Evolutionary conservation across 1,284 basidiomycete genomes (phyloP).

Genomic region (Malassezia slooffiae): DNA sequence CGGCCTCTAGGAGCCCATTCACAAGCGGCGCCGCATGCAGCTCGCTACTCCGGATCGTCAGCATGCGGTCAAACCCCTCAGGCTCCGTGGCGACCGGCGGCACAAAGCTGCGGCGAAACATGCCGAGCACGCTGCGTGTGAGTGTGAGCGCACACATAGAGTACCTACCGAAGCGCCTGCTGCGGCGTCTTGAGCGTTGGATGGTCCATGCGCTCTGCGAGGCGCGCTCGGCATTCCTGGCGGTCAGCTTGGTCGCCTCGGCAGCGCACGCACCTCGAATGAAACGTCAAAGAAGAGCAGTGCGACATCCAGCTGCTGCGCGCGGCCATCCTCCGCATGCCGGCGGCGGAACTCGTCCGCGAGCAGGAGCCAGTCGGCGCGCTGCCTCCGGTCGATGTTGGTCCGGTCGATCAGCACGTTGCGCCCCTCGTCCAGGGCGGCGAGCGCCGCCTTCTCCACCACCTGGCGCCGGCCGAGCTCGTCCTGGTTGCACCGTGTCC

Average conservation of each 20-base stretch:
- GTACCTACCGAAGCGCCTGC: slow-evolving; percentile 10
- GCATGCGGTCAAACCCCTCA: slow-evolving; percentile 12
- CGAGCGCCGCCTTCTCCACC: slow-evolving; percentile 3
- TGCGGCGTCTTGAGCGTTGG: slow-evolving; percentile 5
- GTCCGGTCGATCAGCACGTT: slow-evolving; percentile 18
- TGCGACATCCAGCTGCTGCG: background rate
- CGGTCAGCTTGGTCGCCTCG: too few relatives aligned
- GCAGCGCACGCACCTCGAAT: background rate
- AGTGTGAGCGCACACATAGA: too few relatives aligned
- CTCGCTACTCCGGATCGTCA: too few relatives aligned
- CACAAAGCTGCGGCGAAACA: slow-evolving; percentile 5
- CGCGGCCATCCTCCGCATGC: background rate
- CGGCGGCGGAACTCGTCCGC: slow-evolving; percentile 7
- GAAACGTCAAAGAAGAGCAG: slow-evolving; percentile 11
- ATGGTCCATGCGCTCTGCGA: slow-evolving; percentile 4
- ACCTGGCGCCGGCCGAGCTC: slow-evolving; percentile 7
- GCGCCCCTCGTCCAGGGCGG: slow-evolving; percentile 5
- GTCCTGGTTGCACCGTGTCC: slow-evolving; percentile 18
- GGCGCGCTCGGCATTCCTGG: slow-evolving; percentile 5
- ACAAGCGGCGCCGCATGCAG: background rate
- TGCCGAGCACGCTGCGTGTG: slow-evolving; percentile 7
- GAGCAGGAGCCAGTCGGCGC: slow-evolving; percentile 11
- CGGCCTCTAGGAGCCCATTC: background rate
- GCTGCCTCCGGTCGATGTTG: slow-evolving; percentile 11
- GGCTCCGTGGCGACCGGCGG: slow-evolving; percentile 1